Conservation (phyloP, 1,284 basidiomycete genomes). For the Leccinum fallax region DNA sequence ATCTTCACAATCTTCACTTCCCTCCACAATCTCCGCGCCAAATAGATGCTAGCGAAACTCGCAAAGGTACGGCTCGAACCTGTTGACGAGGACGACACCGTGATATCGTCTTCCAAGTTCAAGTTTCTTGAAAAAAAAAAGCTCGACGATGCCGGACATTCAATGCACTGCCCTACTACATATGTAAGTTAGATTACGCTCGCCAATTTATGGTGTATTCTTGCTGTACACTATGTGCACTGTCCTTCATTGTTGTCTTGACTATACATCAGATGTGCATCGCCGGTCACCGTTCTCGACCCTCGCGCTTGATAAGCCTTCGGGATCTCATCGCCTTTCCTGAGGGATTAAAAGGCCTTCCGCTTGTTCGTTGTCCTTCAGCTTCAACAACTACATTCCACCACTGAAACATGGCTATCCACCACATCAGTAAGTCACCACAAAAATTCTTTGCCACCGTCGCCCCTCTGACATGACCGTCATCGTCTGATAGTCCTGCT, state of each 20-base stretch:
- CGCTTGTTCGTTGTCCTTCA: neutral
- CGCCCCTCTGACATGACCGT: no score
- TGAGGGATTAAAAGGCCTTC: neutral
- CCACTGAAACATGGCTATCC: conserved; percentile 20
- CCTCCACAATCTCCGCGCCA: neutral
- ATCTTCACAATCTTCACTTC: neutral
- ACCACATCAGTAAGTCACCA: conserved; percentile 28
- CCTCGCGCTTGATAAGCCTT: neutral
- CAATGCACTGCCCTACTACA: neutral
- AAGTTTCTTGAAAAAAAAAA: neutral
- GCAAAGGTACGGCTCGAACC: neutral
- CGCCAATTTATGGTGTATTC: neutral
- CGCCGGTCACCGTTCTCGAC: neutral
- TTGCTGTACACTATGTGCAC: neutral
- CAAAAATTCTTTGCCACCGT: neutral
- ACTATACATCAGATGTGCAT: neutral
- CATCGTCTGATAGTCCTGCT: conserved; percentile 16
- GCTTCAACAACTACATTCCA: neutral
- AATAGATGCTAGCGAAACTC: neutral
- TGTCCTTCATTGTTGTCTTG: neutral
- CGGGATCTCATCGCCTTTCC: neutral
- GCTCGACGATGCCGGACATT: neutral
- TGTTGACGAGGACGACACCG: neutral
- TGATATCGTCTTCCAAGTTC: neutral
- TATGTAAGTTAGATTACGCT: neutral